These are phyloP conservation scores for Aspergillus flavus DNA, from an alignment of 2,329 filamentous ascomycete genomes.

Conservation along the genomic window DNA sequence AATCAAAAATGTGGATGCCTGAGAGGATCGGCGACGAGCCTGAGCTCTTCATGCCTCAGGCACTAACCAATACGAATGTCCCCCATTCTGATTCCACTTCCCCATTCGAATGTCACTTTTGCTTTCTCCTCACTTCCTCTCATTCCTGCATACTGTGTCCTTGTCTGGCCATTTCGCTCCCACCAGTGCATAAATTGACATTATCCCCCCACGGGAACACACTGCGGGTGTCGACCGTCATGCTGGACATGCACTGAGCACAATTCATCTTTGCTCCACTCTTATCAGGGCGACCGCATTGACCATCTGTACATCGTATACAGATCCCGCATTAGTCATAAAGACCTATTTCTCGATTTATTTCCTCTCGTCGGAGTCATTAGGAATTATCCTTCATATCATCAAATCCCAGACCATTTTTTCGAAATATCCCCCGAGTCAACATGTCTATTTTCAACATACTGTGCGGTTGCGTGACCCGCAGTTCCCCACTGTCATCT, in stretches of 20 bases:
- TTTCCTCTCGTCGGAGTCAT: not conserved
- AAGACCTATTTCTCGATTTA: not conserved
- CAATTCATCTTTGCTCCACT: not conserved
- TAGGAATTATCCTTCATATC: not conserved
- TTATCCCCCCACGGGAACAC: not conserved
- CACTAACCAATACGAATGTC: not conserved
- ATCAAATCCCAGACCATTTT: not conserved
- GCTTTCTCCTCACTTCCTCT: not conserved
- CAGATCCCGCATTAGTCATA: not conserved
- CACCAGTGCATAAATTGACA: not conserved
- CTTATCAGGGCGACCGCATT: not conserved
- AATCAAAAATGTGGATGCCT: constrained; percentile 37
- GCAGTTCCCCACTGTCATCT: not conserved
- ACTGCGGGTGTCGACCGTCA: not conserved
- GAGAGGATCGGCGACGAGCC: constrained; percentile 13
- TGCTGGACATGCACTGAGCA: not conserved
- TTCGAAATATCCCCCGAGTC: not conserved
- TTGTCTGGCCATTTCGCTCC: not conserved
- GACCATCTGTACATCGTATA: not conserved
- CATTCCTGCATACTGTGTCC: not conserved
- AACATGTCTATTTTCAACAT: not conserved
- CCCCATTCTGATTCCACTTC: not conserved
- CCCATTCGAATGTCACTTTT: not conserved
- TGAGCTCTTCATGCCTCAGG: not conserved
- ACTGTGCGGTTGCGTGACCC: not conserved